phyloP scores from a whole-genome alignment of 2,329 filamentous ascomycete species.

The Mycocentrospora acerina region DNA sequence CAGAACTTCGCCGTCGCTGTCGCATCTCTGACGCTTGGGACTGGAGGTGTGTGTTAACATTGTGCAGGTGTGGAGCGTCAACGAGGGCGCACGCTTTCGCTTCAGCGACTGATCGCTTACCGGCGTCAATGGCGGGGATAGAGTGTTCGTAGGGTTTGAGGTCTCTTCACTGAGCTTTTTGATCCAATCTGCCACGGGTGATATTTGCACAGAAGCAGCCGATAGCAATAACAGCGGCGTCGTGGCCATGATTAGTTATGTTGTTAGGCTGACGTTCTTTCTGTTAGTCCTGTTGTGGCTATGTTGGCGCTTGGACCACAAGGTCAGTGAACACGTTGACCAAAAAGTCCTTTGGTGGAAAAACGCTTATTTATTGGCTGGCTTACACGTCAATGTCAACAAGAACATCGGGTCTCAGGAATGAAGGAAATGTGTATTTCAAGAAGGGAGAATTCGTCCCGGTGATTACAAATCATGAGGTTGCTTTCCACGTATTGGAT shows the following conservation, averaged over 20 bases:
- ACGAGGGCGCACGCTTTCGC: constrained; percentile 10
- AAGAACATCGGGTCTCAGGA: no score
- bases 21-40: constrained; percentile 12
- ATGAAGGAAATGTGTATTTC: no score
- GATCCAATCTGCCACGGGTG: constrained; percentile 14
- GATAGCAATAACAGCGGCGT: constrained; percentile 15
- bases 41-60: constrained; percentile 11
- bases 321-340: no score
- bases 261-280: neutral
- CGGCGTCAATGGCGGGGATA: constrained; percentile 15
- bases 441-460: no score
- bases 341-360: no score
- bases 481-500: no score
- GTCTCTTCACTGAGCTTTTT: constrained; percentile 9
- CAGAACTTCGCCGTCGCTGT: constrained; percentile 10
- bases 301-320: no score
- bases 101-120: constrained; percentile 10
- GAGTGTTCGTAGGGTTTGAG: constrained; percentile 8
- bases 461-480: no score
- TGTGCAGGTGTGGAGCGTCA: constrained; percentile 6
- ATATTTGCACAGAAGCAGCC: constrained; percentile 15
- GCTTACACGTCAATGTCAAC: no score
- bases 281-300: no score
- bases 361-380: no score
- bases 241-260: constrained; percentile 14